Evolutionary conservation across 257 asterid genomes (phyloP).

Genomic region (Primulina eburnea): DNA sequence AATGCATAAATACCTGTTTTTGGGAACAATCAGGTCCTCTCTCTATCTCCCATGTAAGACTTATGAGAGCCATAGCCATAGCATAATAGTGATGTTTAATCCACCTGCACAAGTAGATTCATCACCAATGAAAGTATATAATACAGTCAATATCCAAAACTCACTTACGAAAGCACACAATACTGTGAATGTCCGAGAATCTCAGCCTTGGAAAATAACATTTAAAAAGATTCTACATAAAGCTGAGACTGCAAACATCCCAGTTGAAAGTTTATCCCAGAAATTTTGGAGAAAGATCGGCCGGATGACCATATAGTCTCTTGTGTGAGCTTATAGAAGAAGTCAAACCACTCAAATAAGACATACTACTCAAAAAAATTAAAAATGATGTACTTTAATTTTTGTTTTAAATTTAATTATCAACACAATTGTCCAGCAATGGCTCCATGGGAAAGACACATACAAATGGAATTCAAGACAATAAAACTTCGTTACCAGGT

Average conservation of each 20-base stretch:
- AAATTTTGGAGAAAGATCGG: neutral
- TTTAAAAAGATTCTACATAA: conserved; percentile 3
- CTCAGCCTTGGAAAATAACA: conserved; percentile 5
- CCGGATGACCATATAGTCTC: neutral
- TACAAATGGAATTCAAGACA: no score
- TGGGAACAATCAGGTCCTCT: conserved; percentile 81
- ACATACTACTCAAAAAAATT: no score
- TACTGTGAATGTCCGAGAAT: neutral
- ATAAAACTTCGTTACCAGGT: no score
- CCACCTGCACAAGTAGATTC: conserved; percentile 65
- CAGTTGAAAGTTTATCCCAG: neutral
- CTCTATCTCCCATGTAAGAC: conserved; percentile 98
- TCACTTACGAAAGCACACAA: neutral
- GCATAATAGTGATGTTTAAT: conserved; percentile 88
- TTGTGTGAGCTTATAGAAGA: neutral
- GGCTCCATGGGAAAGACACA: no score
- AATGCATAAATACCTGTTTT: conserved; percentile 55
- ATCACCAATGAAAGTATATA: neutral
- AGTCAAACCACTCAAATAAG: neutral
- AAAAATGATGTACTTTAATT: no score
- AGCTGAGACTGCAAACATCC: conserved; percentile 3
- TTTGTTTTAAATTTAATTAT: no score
- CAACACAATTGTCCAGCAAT: neutral
- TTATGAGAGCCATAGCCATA: conserved; percentile 94
- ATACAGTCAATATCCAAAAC: neutral